Evolutionary conservation across 768 basidiomycete genomes (phyloP).

Genomic region (Termitomyces titanicus): DNA sequence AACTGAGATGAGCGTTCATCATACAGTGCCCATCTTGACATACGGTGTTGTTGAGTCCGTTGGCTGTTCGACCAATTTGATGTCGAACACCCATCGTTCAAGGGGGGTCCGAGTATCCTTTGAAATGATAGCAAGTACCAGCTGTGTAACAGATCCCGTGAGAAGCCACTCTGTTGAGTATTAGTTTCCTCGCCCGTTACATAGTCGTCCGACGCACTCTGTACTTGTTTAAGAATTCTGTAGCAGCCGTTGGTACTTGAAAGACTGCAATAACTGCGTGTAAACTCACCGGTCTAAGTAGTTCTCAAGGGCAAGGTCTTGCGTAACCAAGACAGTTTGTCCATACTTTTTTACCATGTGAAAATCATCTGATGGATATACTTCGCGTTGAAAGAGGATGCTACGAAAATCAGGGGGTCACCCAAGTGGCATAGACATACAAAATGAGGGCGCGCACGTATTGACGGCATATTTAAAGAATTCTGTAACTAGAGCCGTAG

Average conservation of each 20-base stretch:
- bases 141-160: slow-evolving; percentile 86
- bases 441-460: slow-evolving; percentile 54
- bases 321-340: slow-evolving; percentile 90
- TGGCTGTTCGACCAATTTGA: slow-evolving; percentile 74
- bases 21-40: slow-evolving; percentile 21
- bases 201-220: slow-evolving; percentile 54
- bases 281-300: slow-evolving; percentile 74
- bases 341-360: slow-evolving; percentile 99
- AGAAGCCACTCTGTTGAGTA: slow-evolving; percentile 81
- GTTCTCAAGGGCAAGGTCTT: slow-evolving; percentile 88
- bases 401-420: slow-evolving; percentile 36
- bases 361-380: slow-evolving; percentile 98
- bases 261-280: neutral
- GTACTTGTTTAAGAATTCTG: slow-evolving; percentile 89
- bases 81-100: slow-evolving; percentile 98
- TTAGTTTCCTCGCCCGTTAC: neutral
- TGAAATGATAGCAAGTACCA: slow-evolving; percentile 94
- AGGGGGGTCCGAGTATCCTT: slow-evolving; percentile 89
- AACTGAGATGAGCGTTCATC: slow-evolving; percentile 1
- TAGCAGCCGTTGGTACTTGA: neutral
- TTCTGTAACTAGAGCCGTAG: slow-evolving; percentile 89
- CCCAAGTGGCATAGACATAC: neutral
- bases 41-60: slow-evolving; percentile 48
- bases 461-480: slow-evolving; percentile 99
- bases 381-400: slow-evolving; percentile 93